Evolutionary conservation across 108 stramenopile genomes (phyloP), one percentile per base, ranked within the genome.

Genomic region (Phaeodactylum tricornutum): DNA sequence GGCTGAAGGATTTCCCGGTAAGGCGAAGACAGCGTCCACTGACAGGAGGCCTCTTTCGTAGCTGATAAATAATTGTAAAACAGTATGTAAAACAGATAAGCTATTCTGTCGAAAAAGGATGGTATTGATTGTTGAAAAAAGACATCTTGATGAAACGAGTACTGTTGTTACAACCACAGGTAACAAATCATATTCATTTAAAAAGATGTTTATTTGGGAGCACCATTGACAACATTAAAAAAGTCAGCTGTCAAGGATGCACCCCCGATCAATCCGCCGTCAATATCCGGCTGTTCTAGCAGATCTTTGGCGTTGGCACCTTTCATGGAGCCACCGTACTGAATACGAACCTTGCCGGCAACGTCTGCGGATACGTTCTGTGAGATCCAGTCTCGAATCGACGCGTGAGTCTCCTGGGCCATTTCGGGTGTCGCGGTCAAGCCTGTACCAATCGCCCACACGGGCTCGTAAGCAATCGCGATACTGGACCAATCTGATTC

Each of bases 341-440:
- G 86, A 49, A 96, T 98, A 20, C 87, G 86, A 23, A 84, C 57
- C n/a, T 78, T 78, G 23, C 52, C 37, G 4, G 97, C 96, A 26
- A 95, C 87, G 8, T 69, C 89, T 6, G 55, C 61, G 3, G 81
- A 76, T 12, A 97, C 90, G 59, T 97, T 94, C 29, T 86, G 70
- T 14, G 71, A 31, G 20, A 98, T 57, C 88, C 91, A 98, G 26
- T 68, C 53, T 40, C 99, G 96, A 60, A 99, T 98, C 19, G 63
- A 59, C 25, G 69, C 71, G 66, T 98, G 97, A 17, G 95, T 96
- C 45, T 98, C 99, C 62, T 99, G 96, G 2, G 99, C 99, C 94
- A 98, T 97, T 59, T 96, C 96, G 6, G 98, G 96, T 6, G 97
- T 92, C 43, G 98, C 98, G n/a, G 96, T 96, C 32, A 94, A 74